Evolutionary conservation across 768 basidiomycete genomes (phyloP).

Genomic region (Boletus edulis): DNA sequence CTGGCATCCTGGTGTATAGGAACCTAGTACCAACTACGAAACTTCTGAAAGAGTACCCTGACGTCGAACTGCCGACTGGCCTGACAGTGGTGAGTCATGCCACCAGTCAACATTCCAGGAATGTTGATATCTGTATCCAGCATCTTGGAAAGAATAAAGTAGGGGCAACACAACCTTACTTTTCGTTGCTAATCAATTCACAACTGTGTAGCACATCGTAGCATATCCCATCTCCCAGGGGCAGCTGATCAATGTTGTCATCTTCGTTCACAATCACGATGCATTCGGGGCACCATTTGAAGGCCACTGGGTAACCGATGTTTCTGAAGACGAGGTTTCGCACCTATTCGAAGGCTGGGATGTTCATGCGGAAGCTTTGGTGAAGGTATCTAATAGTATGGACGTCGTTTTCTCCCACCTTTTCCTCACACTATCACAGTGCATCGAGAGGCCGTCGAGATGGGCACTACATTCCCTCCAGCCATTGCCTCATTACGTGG

Average conservation of each 20-base stretch:
- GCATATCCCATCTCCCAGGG: constrained; percentile 40
- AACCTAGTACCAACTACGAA: constrained; percentile 30
- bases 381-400: constrained; percentile 4
- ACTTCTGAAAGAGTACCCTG: constrained; percentile 34
- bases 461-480: constrained; percentile 46
- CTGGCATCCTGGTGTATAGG: constrained; percentile 39
- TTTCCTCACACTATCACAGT: constrained; percentile 22
- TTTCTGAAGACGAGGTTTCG: constrained; percentile 31
- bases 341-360: constrained; percentile 30
- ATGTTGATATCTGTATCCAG: constrained; percentile 11
- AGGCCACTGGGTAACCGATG: constrained; percentile 29
- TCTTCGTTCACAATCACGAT: constrained; percentile 25
- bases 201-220: constrained; percentile 35
- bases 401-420: too few species aligned
- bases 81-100: constrained; percentile 21
- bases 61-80: constrained; percentile 20
- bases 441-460: constrained; percentile 34
- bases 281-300: constrained; percentile 32
- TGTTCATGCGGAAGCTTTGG: constrained; percentile 5
- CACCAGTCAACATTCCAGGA: not conserved
- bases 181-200: not conserved
- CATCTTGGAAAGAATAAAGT: constrained; percentile 25
- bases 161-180: not conserved
- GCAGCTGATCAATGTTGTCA: constrained; percentile 34
- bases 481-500: constrained; percentile 4